A percentile compares a stretch with the other conserved stretches of the same genome.
phyloP scores from a whole-genome alignment of 1,284 basidiomycete genomes.

The Fomes fomentarius region DNA sequence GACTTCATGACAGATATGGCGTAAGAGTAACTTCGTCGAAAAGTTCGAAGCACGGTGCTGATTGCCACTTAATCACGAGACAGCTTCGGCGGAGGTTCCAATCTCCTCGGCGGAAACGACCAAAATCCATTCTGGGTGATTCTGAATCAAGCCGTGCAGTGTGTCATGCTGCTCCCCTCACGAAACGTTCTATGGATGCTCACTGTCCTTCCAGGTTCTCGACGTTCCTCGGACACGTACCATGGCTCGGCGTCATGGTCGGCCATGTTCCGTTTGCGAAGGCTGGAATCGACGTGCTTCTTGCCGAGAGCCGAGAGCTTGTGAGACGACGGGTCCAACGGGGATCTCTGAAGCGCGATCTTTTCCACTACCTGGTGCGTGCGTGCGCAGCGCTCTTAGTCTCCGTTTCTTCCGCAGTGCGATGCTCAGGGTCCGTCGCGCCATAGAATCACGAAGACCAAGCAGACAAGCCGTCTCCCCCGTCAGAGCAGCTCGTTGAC shows the following conservation, averaged over 20 bases:
- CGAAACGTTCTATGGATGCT: background rate
- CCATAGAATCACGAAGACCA: constrained; percentile 26
- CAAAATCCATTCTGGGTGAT: constrained; percentile 14
- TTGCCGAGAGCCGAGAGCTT: background rate
- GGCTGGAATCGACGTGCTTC: constrained; percentile 6
- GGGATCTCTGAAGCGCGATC: constrained; percentile 14
- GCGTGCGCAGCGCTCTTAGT: background rate
- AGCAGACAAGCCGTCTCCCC: constrained; percentile 10
- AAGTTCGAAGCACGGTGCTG: background rate
- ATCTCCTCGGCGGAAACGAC: constrained; percentile 22
- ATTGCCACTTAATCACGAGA: background rate
- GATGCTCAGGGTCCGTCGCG: background rate
- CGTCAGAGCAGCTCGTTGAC: constrained; percentile 7
- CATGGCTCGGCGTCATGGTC: constrained; percentile 20
- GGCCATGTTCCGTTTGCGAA: constrained; percentile 10
- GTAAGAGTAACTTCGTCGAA: constrained; percentile 5
- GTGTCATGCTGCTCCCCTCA: background rate
- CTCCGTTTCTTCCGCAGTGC: background rate
- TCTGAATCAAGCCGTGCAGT: constrained; percentile 13
- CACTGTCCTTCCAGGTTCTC: background rate
- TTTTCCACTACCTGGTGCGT: constrained; percentile 27
- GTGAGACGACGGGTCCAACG: constrained; percentile 5
- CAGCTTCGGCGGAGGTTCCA: constrained; percentile 27
- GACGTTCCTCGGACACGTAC: constrained; percentile 11
- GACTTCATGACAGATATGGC: constrained; percentile 34